Percentiles rank a stretch among this genome's conserved stretches.
Evolutionary conservation across 208 protist species (phyloP).

Genomic region (Leishmania braziliensis): DNA sequence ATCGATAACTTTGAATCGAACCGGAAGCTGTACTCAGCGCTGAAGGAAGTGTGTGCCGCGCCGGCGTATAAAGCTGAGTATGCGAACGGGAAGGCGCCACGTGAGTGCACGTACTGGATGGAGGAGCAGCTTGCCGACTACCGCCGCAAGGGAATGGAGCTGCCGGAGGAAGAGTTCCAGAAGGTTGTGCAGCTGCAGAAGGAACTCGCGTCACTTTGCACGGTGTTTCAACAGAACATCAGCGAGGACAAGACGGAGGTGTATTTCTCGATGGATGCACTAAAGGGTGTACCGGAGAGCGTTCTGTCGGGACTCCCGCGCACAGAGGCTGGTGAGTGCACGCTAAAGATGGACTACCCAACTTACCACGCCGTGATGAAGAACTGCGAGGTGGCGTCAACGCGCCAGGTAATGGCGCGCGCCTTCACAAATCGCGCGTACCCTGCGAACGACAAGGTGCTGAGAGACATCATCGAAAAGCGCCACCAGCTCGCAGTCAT

Average conservation of each 20-base stretch:
- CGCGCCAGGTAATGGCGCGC: conserved; percentile 52
- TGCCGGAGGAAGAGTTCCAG: conserved; percentile 63
- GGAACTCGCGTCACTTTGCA: conserved; percentile 60
- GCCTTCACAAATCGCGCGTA: conserved; percentile 80
- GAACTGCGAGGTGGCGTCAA: conserved; percentile 80
- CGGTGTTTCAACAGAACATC: conserved; percentile 81
- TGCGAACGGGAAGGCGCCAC: conserved; percentile 21
- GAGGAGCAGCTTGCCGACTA: conserved; percentile 67
- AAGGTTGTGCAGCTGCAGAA: conserved; percentile 71
- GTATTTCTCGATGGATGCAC: conserved; percentile 46
- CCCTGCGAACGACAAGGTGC: conserved; percentile 58
- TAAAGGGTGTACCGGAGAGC: conserved; percentile 68
- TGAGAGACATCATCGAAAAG: conserved; percentile 73
- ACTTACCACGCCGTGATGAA: conserved; percentile 89
- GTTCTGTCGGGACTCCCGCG: conserved; percentile 44
- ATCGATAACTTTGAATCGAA: conserved; percentile 79
- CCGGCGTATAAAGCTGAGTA: conserved; percentile 50
- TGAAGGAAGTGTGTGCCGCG: conserved; percentile 44
- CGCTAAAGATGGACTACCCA: conserved; percentile 86
- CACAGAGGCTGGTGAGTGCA: conserved; percentile 40
- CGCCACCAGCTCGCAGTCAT: conserved; percentile 63
- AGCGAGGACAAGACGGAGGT: conserved; percentile 75
- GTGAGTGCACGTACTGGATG: conserved; percentile 78
- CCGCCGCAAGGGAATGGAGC: conserved; percentile 68
- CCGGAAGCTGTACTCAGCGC: conserved; percentile 59